Evolutionary conservation across 176 grass and related monocot genomes (phyloP).

Genomic region (Triticum turgidum): DNA sequence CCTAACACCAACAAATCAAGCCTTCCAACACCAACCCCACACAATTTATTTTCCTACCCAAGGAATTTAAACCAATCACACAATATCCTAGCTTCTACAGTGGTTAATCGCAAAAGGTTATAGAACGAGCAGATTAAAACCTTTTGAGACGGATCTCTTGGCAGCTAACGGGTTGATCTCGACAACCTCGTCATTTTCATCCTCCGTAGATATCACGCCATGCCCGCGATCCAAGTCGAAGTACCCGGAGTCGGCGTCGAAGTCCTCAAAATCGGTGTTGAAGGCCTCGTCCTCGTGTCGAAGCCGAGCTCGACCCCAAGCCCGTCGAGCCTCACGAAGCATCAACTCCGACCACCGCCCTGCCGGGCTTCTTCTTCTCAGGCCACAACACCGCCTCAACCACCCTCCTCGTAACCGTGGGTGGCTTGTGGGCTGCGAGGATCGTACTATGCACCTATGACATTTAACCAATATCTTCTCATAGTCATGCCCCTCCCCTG

Average conservation of each 20-base stretch:
- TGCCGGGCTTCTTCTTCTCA: conserved; percentile 57
- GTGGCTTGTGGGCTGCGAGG: conserved; percentile 35
- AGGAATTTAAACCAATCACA: background rate
- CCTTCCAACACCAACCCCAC: background rate
- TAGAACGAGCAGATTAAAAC: background rate
- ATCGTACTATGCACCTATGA: background rate
- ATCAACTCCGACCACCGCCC: conserved; percentile 14
- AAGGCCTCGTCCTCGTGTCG: conserved; percentile 56
- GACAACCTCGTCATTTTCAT: conserved; percentile 35
- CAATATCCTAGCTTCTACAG: background rate
- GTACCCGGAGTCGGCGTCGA: conserved; percentile 39
- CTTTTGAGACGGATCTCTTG: conserved; percentile 47
- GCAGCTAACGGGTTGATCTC: conserved; percentile 45
- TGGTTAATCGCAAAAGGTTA: background rate
- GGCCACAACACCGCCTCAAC: conserved; percentile 54
- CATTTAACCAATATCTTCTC: no score
- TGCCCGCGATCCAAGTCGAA: conserved; percentile 36
- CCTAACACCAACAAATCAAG: background rate
- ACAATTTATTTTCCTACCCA: background rate
- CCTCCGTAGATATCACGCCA: background rate
- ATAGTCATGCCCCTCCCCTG: background rate
- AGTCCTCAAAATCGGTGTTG: conserved; percentile 66
- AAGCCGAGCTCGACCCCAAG: background rate
- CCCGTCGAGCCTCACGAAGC: background rate
- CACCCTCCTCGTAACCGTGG: conserved; percentile 18